Base-by-base conservation (phyloP, 495 filamentous ascomycete species). In the Astrothelium subdiscretum region DNA sequence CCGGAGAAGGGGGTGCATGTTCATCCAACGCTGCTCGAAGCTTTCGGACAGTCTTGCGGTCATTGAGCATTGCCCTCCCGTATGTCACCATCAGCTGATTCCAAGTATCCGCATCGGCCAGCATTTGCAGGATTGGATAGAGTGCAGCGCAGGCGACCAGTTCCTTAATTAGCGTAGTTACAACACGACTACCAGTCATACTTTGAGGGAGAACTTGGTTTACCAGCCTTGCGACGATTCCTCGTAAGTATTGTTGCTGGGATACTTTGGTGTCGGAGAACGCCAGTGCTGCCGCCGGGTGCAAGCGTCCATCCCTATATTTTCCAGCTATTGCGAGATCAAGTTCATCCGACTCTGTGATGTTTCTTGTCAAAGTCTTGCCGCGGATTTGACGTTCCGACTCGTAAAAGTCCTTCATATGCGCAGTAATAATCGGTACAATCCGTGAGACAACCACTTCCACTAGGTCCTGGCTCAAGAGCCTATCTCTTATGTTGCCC, bases 261-360 rank as follows among this genome's bases (percentile, higher is more conserved):
- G 87, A 80, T 4, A 85, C 71, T 70, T 88, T 92, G 54, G 85
- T 89, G 68, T 96, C 90, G 18, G 89, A 87, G 67, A 87, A 87
- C 35, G 86, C 81, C 63, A 96, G 73, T 5, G 85, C 87, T n/a
- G 88, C 91, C 13, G 94, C 95, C 24, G 90, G 83, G 71, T 99
- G 95, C 62, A 99, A 75, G 63, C 87, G 89, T 35, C 94, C 94
- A 70, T 94, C 87, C 51, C 81, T 85, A 72, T 92, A 99, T 74
- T 95, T 97, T 27, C 80, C 86, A 57, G 94, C 94, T 71, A 97
- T 95, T 1, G 94, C 94, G 65, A 95, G 78, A 74, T 97, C 88
- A 63, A 99, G 77, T 77, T 97, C 95, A 66, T 96, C 92, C 1
- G 91, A 95, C 73, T 99, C 95, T 11, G 95, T 99, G 32, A 99